Evolutionary conservation across 1,139 yeast genomes (phyloP).

Genomic region (Geotrichum europaeum): DNA sequence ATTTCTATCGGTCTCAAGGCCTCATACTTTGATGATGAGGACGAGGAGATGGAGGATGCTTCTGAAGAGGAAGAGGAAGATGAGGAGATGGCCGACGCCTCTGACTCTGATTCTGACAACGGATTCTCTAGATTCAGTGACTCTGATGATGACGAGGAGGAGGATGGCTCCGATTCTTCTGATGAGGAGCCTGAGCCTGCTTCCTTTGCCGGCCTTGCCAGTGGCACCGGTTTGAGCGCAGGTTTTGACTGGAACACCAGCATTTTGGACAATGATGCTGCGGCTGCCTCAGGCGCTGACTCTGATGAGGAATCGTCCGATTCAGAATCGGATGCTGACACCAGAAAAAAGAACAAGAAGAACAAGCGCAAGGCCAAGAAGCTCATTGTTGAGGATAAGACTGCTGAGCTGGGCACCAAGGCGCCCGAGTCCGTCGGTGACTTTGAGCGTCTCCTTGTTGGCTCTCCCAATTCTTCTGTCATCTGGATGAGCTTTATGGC

Average conservation of each 20-base stretch:
- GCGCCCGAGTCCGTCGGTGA: slow-evolving; percentile 86
- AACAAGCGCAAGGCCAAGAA: slow-evolving; percentile 39
- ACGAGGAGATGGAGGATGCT: slow-evolving; percentile 36
- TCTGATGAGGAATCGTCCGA: slow-evolving; percentile 45
- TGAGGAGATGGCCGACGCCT: slow-evolving; percentile 32
- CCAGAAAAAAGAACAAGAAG: slow-evolving; percentile 29
- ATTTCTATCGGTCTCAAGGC: slow-evolving; percentile 91
- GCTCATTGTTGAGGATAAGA: slow-evolving; percentile 62
- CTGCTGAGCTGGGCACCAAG: slow-evolving; percentile 74
- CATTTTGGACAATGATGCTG: slow-evolving; percentile 71
- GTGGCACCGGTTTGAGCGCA: slow-evolving; percentile 59
- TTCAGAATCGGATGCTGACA: slow-evolving; percentile 40
- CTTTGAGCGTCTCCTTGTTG: slow-evolving; percentile 83
- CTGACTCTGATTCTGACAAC: slow-evolving; percentile 23
- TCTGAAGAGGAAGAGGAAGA: slow-evolving; percentile 33
- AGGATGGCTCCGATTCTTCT: slow-evolving; percentile 25
- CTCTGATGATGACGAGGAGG: slow-evolving; percentile 30
- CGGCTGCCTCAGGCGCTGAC: slow-evolving; percentile 20
- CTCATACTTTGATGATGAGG: slow-evolving; percentile 59
- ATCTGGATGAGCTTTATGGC: slow-evolving; percentile 99
- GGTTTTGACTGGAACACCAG: slow-evolving; percentile 96
- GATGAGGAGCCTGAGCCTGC: slow-evolving; percentile 15
- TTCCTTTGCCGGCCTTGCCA: slow-evolving; percentile 19
- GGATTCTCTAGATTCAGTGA: slow-evolving; percentile 18
- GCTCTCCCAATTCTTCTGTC: slow-evolving; percentile 89